Conservation (phyloP, 2,329 filamentous ascomycete species). For the Epichloe brachyelytri region DNA sequence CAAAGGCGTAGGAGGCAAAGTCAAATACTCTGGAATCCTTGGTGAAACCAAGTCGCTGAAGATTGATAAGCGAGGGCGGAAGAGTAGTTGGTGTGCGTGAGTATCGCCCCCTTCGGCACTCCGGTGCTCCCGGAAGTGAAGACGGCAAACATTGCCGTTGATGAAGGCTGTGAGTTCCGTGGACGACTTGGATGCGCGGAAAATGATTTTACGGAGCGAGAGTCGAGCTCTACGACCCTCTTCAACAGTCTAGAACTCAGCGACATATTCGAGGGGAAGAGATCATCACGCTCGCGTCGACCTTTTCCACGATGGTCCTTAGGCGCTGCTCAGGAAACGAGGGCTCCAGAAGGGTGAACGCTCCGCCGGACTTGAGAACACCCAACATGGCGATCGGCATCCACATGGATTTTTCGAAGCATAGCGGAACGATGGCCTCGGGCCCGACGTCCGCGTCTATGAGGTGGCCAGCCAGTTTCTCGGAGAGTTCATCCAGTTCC, state of each 20-base stretch:
- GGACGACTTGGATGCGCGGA: too few relatives aligned
- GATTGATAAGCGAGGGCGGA: too few relatives aligned
- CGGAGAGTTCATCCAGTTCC: slow-evolving; percentile 12
- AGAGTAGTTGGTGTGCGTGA: too few relatives aligned
- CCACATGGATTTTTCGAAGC: slow-evolving; percentile 7
- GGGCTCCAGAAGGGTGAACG: not conserved
- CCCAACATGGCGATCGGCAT: slow-evolving; percentile 3
- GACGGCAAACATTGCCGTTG: too few relatives aligned
- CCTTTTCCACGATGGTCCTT: too few relatives aligned
- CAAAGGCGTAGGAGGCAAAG: slow-evolving; percentile 10
- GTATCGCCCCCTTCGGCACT: too few relatives aligned
- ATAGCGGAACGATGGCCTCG: not conserved
- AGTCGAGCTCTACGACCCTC: too few relatives aligned
- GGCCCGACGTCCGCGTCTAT: not conserved
- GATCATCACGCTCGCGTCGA: too few relatives aligned
- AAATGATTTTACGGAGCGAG: slow-evolving; percentile 8
- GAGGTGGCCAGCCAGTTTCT: slow-evolving; percentile 6
- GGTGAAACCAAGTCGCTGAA: too few relatives aligned
- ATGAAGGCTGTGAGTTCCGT: too few relatives aligned
- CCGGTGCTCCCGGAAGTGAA: too few relatives aligned
- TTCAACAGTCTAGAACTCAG: slow-evolving; percentile 9
- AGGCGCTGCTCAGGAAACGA: too few relatives aligned
- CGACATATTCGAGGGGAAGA: not conserved
- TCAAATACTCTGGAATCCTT: slow-evolving; percentile 8
- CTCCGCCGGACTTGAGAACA: slow-evolving; percentile 1